Base-by-base conservation (phyloP, 2,329 filamentous ascomycete species). In the Fusarium sp. region DNA sequence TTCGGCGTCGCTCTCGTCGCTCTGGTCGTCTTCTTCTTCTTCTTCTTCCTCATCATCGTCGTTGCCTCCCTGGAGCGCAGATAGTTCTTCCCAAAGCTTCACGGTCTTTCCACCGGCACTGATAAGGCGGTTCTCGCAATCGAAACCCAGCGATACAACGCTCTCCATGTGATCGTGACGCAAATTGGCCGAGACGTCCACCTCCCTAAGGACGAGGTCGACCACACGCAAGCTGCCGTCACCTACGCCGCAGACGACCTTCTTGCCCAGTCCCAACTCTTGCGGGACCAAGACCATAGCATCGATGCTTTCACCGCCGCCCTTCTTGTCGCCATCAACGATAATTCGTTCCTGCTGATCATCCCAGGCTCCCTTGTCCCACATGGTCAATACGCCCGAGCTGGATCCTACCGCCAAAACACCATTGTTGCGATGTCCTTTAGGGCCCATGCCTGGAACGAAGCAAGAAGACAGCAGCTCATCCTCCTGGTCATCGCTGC, bases 351-450 rank as follows among this genome's bases (percentile, higher is more conserved):
- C 94, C 75, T 97, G 93, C 80, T 97, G 94, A 80, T 98, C 95
- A 78, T 97, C 95, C 95, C 96, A 98, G 2, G 93, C 90, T 2
- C 95, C 95, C 74, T 92, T 92, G 81, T 99, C 95, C 95, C 96
- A 99, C 11, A 98, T 84, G 8, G 95, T 98, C 70, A 98, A 81
- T 3, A 98, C 90, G 6, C 96, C 96, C 45, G 89, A 92, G 22
- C 90, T 91, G 31, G 87, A 90, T 27, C 93, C 94, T 39, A 93
- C 92, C 0, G 94, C 93, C 5, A 96, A 81, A 7, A 96, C 87
- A 9, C 94, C 94, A 50, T 93, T 92, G 76, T 90, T 91, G 41
- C 87, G 83, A 68, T 88, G 86, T 70, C 85, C 85, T 79, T 90
- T 91, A 35, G 91, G 90, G 0, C 93, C 90, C 68, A 97, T 83